Evolutionary conservation across 208 protist species (phyloP), one percentile per base, ranked within the genome.

Genomic region (Acanthamoeba castellanii): DNA sequence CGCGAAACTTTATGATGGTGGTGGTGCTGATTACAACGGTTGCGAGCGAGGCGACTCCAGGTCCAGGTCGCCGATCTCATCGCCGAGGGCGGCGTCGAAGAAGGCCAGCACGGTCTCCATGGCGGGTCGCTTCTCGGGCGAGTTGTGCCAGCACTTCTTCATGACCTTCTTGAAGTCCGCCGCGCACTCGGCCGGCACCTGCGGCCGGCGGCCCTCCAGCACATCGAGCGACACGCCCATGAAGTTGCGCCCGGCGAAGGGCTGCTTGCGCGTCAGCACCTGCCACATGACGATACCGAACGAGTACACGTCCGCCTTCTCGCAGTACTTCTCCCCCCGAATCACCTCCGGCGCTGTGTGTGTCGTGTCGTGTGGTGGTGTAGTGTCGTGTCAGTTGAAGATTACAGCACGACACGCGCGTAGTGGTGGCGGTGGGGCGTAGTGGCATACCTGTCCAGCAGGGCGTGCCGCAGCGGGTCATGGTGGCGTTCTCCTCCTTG

Each of bases 201-300:
- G 68, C 30, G 68, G 68, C 68, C 68, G 27, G 3, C 30, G 22
- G 68, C 68, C 68, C 34, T 76, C 68, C 4, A 76, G 68, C 34
- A 76, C 68, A n/a, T 76, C 68, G 32, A 76, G 68, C 68, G 68
- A 76, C 22, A 76, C 68, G 68, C 68, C 68, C 68, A 76, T 76
- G 68, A 76, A 76, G 68, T 76, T 76, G 34, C 68, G 68, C 13
- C 68, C 68, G n/a, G 68, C 68, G 30, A 45, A 76, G 68, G 68
- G 68, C 27, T 45, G 22, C 68, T 76, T 76, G 34, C 68, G 68
- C 30, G 68, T 76, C 11, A 76, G 68, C 68, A 76, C 34, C 68
- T 76, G 68, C 68, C 68, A 76, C 68, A 76, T 76, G 34, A 76
- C 34, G 34, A 76, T n/a, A 30, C 68, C 68, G n/a, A 76, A 76